A percentile compares a stretch with the other conserved stretches of the same genome.
Conservation (phyloP, 78 protist genomes). For the Chrysochromulina parva region DNA sequence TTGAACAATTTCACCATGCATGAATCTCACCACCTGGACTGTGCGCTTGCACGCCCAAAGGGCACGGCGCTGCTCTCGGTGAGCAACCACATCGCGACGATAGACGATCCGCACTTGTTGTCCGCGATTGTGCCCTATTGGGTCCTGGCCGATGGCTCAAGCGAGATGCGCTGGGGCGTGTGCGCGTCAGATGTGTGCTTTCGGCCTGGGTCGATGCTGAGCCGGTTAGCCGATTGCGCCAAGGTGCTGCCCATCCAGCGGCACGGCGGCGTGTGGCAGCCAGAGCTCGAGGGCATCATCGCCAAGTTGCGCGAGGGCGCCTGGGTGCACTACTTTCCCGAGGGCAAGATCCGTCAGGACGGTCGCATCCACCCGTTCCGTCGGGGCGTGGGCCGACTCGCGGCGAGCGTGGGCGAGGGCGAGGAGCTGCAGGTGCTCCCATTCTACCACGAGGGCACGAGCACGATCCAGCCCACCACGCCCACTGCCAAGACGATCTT, state of each 20-base stretch:
- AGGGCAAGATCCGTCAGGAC: conserved; percentile 12
- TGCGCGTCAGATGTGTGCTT: neutral
- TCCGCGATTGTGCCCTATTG: no score
- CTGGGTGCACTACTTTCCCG: conserved; percentile 25
- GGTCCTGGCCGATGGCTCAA: no score
- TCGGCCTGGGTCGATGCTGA: neutral
- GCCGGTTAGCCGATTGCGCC: neutral
- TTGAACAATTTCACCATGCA: no score
- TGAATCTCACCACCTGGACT: no score
- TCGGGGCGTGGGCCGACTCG: conserved; percentile 3
- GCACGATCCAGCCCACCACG: neutral
- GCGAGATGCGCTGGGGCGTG: neutral
- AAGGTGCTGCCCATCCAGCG: neutral
- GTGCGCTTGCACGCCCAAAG: no score
- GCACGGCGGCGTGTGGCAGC: neutral
- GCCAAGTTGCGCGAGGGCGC: neutral
- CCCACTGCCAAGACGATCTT: neutral
- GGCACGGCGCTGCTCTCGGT: no score
- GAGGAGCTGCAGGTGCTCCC: neutral
- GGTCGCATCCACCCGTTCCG: neutral
- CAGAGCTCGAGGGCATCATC: neutral
- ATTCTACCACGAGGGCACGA: neutral
- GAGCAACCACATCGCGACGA: no score
- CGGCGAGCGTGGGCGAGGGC: neutral
- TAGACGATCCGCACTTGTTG: no score